These are phyloP conservation scores for Cymbopogon flexuosus DNA, from an alignment of 202 grass and related monocot genomes.

Conservation along the genomic window DNA sequence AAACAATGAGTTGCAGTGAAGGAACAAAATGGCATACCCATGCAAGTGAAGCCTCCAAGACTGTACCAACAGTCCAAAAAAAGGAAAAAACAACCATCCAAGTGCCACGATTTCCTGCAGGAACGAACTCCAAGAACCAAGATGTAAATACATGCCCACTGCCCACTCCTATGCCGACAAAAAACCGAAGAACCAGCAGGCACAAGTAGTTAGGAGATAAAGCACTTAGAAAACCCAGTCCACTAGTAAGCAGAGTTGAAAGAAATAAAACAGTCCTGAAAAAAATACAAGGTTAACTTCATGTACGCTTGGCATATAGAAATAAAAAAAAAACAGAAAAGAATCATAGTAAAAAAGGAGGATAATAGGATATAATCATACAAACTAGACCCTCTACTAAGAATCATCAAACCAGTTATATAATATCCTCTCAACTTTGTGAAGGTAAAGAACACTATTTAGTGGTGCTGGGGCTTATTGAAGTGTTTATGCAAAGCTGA, in stretches of 20 bases:
- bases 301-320: background rate
- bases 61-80: conserved; percentile 78
- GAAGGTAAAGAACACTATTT: background rate
- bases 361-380: background rate
- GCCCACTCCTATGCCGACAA: conserved; percentile 70
- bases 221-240: conserved; percentile 63
- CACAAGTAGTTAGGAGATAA: conserved; percentile 69
- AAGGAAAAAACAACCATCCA: conserved; percentile 71
- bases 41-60: conserved; percentile 77
- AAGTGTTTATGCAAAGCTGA: background rate
- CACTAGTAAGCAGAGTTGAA: conserved; percentile 65
- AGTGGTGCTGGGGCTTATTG: background rate
- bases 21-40: conserved; percentile 54
- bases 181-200: conserved; percentile 59
- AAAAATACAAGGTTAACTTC: conserved; percentile 15
- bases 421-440: background rate
- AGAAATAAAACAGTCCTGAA: conserved; percentile 83
- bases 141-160: conserved; percentile 63
- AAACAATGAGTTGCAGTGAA: background rate
- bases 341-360: background rate
- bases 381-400: background rate
- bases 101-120: conserved; percentile 66
- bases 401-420: background rate
- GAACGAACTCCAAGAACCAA: conserved; percentile 94
- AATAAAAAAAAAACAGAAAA: background rate